Base-by-base conservation (phyloP, 2,329 filamentous ascomycete species). In the Talaromyces sp. region DNA sequence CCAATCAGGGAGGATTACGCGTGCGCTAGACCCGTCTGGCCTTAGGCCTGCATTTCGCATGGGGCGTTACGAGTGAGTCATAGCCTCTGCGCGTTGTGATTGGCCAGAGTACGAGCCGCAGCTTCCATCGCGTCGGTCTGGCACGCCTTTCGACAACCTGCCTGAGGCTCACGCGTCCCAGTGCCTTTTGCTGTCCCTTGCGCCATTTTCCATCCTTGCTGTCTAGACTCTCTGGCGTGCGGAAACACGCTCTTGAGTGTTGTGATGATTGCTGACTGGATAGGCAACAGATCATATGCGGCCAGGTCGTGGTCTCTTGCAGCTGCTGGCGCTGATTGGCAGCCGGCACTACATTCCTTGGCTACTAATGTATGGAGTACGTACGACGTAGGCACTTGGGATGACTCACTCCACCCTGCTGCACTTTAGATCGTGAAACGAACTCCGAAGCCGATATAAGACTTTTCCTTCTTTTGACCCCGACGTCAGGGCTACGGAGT, bases 51-150 rank as follows among this genome's bases (percentile, higher is more conserved):
- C 27, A 31, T n/a, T 10, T 1, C 2, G 16, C 16, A 43, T 35
- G 52, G 64, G 22, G 19, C 13, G 11, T 33, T 22, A 11, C 37
- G 60, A 62, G 64, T 65, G 64, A 65, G 60, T 65, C 64, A 65
- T 43, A 54, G 52, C 8, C 31, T 22, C 4, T 22, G n/a, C 45
- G 31, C 37, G 22, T 19, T 3, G 22, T 65, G 64, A 65, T 65
- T 65, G 64, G 64, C n/a, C 31, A 16, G 19, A 11, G 0, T 0
- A 9, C 39, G 43, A 60, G 57, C 50, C 58, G 64, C 60, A 58
- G 48, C 37, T 57, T 63, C 61, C 50, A 11, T 35, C 39, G 24
- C 61, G 50, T 45, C 10, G 24, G 24, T 22, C 31, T 22, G 6
- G 16, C 61, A 57, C 61, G 61, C 61, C 61, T 56, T 63, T 56